phyloP scores from a whole-genome alignment of 1,139 yeast species.

The Nakaseomyces bracarensis region DNA sequence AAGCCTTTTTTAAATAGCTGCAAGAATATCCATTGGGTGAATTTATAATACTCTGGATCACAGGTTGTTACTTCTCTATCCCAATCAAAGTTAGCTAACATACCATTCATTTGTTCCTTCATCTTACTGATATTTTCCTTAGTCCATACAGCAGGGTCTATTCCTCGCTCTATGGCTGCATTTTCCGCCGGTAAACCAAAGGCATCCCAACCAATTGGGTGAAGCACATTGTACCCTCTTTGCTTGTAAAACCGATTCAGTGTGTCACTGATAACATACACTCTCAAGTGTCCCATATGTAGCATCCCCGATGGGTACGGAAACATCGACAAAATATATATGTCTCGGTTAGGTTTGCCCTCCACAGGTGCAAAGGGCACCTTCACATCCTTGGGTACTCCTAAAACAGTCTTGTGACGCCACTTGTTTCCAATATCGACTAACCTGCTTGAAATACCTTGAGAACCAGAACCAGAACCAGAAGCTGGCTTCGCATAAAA shows the following conservation, averaged over 20 bases:
- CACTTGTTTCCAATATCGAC: constrained; percentile 25
- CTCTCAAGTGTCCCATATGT: constrained; percentile 91
- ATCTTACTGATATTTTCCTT: constrained; percentile 62
- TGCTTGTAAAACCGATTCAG: constrained; percentile 70
- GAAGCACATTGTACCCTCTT: constrained; percentile 70
- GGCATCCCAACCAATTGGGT: constrained; percentile 99
- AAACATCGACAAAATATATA: constrained; percentile 74
- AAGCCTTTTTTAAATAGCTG: constrained; percentile 64
- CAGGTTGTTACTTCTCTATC: constrained; percentile 84
- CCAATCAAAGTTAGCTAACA: constrained; percentile 93
- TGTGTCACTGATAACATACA: constrained; percentile 83
- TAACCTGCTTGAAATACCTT: constrained; percentile 11
- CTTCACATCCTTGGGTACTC: constrained; percentile 10
- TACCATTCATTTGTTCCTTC: constrained; percentile 70
- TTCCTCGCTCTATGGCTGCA: constrained; percentile 83
- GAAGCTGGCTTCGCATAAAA: background rate
- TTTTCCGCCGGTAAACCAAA: constrained; percentile 97
- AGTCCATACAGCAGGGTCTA: constrained; percentile 82
- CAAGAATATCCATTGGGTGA: constrained; percentile 83
- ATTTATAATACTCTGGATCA: constrained; percentile 76
- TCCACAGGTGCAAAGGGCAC: constrained; percentile 6
- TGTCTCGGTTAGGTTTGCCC: constrained; percentile 10
- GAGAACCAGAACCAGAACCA: background rate
- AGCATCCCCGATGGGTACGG: constrained; percentile 92
- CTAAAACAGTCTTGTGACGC: constrained; percentile 22